A percentile compares a stretch with the other conserved stretches of the same genome.
These are phyloP conservation scores for Ailanthus altissimus DNA, from an alignment of 345 rosid genomes.

Conservation along the genomic window DNA sequence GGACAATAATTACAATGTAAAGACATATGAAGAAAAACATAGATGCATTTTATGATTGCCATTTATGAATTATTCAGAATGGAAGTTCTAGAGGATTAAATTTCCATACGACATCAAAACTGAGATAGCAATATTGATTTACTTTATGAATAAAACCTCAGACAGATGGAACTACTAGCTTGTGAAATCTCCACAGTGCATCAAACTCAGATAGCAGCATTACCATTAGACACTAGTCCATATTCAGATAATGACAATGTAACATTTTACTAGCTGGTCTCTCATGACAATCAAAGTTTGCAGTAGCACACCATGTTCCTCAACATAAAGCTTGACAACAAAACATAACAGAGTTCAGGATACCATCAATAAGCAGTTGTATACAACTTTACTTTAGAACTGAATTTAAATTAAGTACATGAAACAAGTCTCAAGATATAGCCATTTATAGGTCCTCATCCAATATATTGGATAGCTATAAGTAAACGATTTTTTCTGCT, in stretches of 20 bases:
- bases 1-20: background rate
- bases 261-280: background rate
- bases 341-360: background rate
- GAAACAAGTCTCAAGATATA: background rate
- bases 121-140: background rate
- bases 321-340: constrained; percentile 2
- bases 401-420: background rate
- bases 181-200: too few relatives aligned
- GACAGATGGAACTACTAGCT: background rate
- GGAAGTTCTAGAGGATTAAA: background rate
- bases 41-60: background rate
- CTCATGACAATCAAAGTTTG: background rate
- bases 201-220: too few relatives aligned
- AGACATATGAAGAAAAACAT: background rate
- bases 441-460: background rate
- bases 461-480: background rate
- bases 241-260: background rate
- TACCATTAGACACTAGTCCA: background rate
- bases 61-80: background rate
- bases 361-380: background rate
- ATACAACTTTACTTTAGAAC: background rate
- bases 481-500: background rate
- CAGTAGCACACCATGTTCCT: background rate
- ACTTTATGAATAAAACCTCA: background rate
- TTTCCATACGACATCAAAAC: background rate